phyloP scores from a whole-genome alignment of 306 rosid genomes.

The Boehmeria nivea region DNA sequence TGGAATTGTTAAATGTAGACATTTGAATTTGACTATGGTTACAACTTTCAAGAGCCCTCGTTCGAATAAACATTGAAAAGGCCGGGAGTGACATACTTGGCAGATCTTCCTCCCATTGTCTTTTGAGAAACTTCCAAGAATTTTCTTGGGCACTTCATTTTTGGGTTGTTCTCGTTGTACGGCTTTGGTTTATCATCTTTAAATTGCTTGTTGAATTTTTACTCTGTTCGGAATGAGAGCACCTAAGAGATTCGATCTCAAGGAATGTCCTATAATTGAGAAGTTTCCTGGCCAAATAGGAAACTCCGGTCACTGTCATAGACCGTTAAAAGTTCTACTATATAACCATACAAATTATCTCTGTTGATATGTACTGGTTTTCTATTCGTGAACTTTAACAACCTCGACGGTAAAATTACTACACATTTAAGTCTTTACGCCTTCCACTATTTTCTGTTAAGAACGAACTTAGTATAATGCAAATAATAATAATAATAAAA shows the following conservation, averaged over 20 bases:
- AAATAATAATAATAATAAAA: too few species aligned
- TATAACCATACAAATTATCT: neutral
- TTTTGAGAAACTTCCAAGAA: conserved; percentile 21
- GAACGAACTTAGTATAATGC: too few species aligned
- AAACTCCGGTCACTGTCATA: neutral
- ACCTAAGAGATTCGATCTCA: too few species aligned
- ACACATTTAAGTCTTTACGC: too few species aligned
- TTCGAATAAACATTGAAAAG: neutral
- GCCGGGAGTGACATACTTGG: neutral
- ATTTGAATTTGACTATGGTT: neutral
- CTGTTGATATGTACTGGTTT: neutral
- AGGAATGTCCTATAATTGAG: neutral
- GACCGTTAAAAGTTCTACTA: neutral
- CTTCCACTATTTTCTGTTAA: too few species aligned
- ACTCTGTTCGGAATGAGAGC: too few species aligned
- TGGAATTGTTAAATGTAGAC: neutral
- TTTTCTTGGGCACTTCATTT: neutral
- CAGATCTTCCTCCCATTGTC: neutral
- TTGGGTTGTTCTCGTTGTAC: neutral
- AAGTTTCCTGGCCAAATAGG: neutral
- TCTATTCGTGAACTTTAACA: too few species aligned
- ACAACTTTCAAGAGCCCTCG: neutral
- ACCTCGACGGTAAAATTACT: too few species aligned
- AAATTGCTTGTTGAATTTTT: neutral
- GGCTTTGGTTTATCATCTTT: neutral